Base-by-base conservation (phyloP, 192 early-diverging fungal species). In the Funneliformis mosseae region DNA sequence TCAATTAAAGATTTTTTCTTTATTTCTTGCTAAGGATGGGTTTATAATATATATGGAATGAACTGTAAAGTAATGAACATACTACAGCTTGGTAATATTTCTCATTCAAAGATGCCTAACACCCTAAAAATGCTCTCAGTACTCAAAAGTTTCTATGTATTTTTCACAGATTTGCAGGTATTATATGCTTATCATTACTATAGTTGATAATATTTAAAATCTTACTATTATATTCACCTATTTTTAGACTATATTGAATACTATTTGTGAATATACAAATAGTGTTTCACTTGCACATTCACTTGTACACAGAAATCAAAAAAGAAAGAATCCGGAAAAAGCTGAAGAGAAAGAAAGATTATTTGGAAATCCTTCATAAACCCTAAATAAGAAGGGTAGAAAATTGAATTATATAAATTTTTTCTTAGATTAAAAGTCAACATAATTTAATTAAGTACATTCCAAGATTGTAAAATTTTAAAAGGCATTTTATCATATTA, bases 61-160 rank as follows among this genome's bases (percentile, higher is more conserved):
- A 70, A 80, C 38, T 80, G 70, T 42, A 72, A 72, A 42, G 79
- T 71, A 7, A 80, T 50, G 4, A 80, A 80, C 28, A 5, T 80
- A 43, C 16, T 72, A 46, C 71, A 71, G 5, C 27, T 77, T 38
- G 75, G 75, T 48, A 63, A 18, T 7, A 10, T 77, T 63, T 77
- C 75, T 28, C 60, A 77, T 14, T 48, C 38, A 8, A 77, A 45
- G 75, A 63, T 77, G 60, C 60, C 60, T 4, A 77, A 77, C 33
- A 77, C 61, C 61, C 61, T 43, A 7, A 77, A 66, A 63, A 25
- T 4, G 2, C 75, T 77, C n/a, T 8, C 75, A 63, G 14, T 77
- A 25, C 75, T 77, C 18, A 61, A 77, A 77, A 18, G 75, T 43
- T 77, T 77, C 43, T 77, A 77, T 64, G 60, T 63, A 16, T 16